Percentiles rank a stretch among this genome's conserved stretches.
Conservation (phyloP, 2,329 filamentous ascomycete genomes). For the Corynespora cassiicola region DNA sequence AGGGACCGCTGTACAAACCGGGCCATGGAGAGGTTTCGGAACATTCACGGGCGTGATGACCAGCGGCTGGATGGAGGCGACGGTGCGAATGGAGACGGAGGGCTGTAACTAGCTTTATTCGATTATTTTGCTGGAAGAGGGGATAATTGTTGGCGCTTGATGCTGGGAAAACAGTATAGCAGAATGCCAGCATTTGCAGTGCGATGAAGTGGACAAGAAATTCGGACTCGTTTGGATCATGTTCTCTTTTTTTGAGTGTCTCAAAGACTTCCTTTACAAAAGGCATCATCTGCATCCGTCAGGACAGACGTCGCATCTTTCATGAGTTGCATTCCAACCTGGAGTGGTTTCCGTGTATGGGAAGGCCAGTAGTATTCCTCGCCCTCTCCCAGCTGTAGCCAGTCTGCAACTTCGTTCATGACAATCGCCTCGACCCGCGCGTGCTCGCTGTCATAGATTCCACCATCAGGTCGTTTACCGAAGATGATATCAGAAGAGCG, state of each 20-base stretch:
- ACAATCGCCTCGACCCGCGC: conserved; percentile 15
- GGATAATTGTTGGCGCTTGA: conserved; percentile 17
- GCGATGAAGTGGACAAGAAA: conserved; percentile 24
- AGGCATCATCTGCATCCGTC: conserved; percentile 10
- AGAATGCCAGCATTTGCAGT: conserved; percentile 30
- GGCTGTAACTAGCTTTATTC: conserved; percentile 15
- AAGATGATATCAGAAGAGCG: no score
- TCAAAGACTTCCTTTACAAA: conserved; percentile 8
- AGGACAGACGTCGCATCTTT: no score
- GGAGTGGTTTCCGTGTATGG: conserved; percentile 7
- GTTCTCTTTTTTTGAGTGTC: conserved; percentile 4
- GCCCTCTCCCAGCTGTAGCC: conserved; percentile 18
- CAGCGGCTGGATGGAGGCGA: conserved; percentile 29
- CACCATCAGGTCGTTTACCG: no score
- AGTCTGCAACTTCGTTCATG: conserved; percentile 25
- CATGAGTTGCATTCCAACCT: no score
- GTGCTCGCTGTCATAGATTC: conserved; percentile 2
- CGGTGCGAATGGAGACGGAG: conserved; percentile 23
- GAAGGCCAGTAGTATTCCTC: conserved; percentile 21
- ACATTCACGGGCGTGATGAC: conserved; percentile 29
- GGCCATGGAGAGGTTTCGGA: conserved; percentile 29
- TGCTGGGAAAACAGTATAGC: conserved; percentile 23
- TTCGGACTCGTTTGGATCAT: conserved; percentile 14
- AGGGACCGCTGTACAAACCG: conserved; percentile 21
- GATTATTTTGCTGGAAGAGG: conserved; percentile 14